Base-by-base conservation (phyloP, 148 eudicot genomes). In the Persicaria tinctoria region DNA sequence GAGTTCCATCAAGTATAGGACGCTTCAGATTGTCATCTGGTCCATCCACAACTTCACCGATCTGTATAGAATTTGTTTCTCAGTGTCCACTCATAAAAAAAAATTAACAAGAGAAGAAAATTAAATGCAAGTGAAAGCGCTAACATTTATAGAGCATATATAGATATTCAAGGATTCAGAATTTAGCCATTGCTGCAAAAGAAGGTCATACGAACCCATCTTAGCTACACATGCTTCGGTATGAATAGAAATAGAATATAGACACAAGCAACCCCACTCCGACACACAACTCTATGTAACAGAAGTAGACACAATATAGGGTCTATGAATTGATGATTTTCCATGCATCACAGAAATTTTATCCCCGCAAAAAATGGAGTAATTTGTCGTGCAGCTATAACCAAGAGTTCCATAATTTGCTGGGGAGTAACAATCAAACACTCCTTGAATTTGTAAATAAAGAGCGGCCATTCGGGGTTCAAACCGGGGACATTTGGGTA, bases 1-100 rank as follows among this genome's bases (percentile, higher is more conserved):
- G 89, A 18, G 77, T 64, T 81, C 97, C 99, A 81, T 87, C 89
- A 80, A 82, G 85, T 76, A 84, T 74, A 80, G 96, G 86, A 68
- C 89, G 92, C 56, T 82, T 86, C 78, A 83, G 77, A 80, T 82
- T 79, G 83, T 92, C 97, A 77, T 86, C 93, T 74, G 99, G 97
- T 74, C 96, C 96, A 90, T 95, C 99, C 78, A 92, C 93, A 80
- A 95, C 99, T 87, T 90, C 99, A 32, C 97, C 97, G 68, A 95
- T 92, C 99, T 95, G 46, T 51, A 51, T 10, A 48, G 3, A n/a
- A 68, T n/a, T 76, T 57, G 68, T 14, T 44, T 41, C 9, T 18
- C 44, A 72, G 4, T 47, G 57, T 72, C 44, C 46, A 41, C 5
- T 16, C 17, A 38, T 41, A 7, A 49, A 38, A 38, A 38, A 14